Conservation (phyloP, 163 green algal genomes). For the Scenedesmus sp. region DNA sequence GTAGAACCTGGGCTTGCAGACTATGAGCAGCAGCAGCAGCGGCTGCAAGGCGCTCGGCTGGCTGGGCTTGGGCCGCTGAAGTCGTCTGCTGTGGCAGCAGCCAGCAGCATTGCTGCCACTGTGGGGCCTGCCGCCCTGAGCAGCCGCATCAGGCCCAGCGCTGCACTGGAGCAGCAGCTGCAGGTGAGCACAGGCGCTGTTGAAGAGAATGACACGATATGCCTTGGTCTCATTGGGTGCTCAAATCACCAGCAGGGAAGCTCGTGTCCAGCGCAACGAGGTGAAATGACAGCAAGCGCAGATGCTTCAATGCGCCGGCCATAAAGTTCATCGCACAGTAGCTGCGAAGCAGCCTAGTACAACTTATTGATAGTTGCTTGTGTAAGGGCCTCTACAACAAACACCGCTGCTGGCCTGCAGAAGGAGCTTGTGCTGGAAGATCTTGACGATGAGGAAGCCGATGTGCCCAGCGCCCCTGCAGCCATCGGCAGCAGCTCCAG, state of each 20-base stretch:
- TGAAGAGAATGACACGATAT: neutral
- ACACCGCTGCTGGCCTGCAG: neutral
- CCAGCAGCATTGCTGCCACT: neutral
- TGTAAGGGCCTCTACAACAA: neutral
- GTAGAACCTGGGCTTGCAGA: neutral
- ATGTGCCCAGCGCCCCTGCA: neutral
- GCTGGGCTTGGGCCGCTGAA: neutral
- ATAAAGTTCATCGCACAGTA: neutral
- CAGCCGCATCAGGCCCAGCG: neutral
- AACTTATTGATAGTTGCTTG: neutral
- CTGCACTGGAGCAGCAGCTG: neutral
- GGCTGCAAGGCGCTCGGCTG: neutral
- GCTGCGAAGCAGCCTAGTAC: neutral
- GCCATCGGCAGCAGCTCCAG: neutral
- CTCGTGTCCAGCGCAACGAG: too few relatives aligned
- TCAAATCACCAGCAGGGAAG: neutral
- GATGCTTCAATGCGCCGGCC: too few relatives aligned
- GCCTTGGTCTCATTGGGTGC: neutral
- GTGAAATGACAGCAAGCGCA: too few relatives aligned
- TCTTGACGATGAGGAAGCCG: neutral
- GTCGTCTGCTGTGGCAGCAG: neutral
- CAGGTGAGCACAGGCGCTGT: neutral
- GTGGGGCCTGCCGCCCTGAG: neutral
- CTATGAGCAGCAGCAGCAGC: neutral
- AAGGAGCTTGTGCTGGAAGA: slow-evolving; percentile 30